A percentile compares a stretch with the other conserved stretches of the same genome.
These are phyloP conservation scores for Naganishia antarctica DNA, from an alignment of 768 basidiomycete species.

Conservation along the genomic window DNA sequence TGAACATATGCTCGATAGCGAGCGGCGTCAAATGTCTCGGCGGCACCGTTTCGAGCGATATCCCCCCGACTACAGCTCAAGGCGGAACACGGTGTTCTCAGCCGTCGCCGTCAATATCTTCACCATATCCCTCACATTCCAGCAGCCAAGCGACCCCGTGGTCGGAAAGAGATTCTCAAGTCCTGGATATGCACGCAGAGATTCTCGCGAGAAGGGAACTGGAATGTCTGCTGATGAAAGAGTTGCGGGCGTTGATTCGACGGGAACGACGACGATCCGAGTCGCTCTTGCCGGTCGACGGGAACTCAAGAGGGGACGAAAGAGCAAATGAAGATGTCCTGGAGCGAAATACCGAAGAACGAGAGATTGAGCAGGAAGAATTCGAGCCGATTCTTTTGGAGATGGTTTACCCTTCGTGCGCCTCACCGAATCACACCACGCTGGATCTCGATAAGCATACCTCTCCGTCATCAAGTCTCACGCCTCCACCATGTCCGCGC, in stretches of 20 bases:
- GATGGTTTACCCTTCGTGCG: neutral
- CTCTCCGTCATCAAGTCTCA: too few species aligned
- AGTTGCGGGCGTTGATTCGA: conserved; percentile 5
- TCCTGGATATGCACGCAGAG: conserved; percentile 29
- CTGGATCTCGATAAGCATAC: too few species aligned
- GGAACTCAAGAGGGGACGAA: neutral
- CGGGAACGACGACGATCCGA: neutral
- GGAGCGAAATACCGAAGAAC: too few species aligned
- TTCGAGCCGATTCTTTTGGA: conserved; percentile 2
- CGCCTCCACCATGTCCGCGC: neutral
- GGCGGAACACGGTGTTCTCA: neutral
- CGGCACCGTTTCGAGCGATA: neutral
- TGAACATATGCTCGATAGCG: conserved; percentile 18
- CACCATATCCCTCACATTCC: too few species aligned
- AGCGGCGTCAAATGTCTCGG: conserved; percentile 27
- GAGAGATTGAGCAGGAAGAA: neutral
- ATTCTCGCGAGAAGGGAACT: conserved; percentile 25
- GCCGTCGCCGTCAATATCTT: too few species aligned
- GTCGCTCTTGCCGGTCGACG: neutral
- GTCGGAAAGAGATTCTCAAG: conserved; percentile 5
- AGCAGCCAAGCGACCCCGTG: neutral
- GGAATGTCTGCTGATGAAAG: conserved; percentile 21
- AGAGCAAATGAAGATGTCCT: too few species aligned
- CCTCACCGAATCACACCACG: neutral
- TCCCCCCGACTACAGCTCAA: neutral